Base-by-base conservation (phyloP, 1,139 yeast species). In the Pichia kudriavzevii region DNA sequence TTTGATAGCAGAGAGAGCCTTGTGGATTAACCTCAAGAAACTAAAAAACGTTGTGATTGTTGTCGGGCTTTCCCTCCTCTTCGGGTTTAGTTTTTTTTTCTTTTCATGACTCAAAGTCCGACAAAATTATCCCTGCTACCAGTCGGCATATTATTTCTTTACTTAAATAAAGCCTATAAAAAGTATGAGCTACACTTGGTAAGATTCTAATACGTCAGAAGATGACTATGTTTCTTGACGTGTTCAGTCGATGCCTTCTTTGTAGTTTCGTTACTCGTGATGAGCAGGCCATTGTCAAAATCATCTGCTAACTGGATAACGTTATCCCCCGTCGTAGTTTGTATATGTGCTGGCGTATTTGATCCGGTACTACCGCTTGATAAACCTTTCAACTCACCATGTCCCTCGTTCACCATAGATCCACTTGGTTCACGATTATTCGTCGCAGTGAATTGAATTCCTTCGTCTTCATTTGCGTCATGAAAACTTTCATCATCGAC, bases 191-290 rank as follows among this genome's bases (percentile, higher is more conserved):
- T n/a, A n/a, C n/a, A n/a, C n/a, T n/a, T n/a, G n/a, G n/a, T n/a
- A n/a, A n/a, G n/a, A 14, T 3, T 7, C n/a, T 14, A 39, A 15
- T 34, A 36, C 4, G 36, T 32, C n/a, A 36, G 26, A 19, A 48
- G 21, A 36, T 55, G 60, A 13, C 45, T 43, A 34, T 55, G 60
- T 19, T 39, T 33, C 30, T 46, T 53, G 2, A 40, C 23, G 13
- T 30, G 38, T 24, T 43, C 44, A 14, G 39, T 28, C 13, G 50
- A 46, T 26, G 51, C 47, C 33, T 46, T 52, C 27, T 40, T 43
- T 19, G 53, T 49, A 10, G 45, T 32, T 3, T 44, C 52, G 23
- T 43, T 39, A 5, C 56, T 48, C 12, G 55, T 46, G 23, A 52
- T 37, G 14, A 40, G 23, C 17, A 40, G 19, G 3, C 44, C 42